Evolutionary conservation across 108 stramenopile genomes (phyloP).

Genomic region (Asterionellopsis glacialis): DNA sequence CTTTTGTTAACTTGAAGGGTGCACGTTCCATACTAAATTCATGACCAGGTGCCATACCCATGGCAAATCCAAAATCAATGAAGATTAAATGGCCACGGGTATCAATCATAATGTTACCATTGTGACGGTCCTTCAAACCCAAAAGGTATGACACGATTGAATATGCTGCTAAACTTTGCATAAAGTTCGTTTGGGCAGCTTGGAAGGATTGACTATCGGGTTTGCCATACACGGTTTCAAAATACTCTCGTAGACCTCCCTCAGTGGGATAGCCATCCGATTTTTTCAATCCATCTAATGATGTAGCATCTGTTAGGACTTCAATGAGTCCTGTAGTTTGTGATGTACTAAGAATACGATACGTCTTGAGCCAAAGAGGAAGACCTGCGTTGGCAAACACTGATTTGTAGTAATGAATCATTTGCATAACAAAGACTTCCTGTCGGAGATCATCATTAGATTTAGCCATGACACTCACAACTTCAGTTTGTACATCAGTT

Average conservation of each 20-base stretch:
- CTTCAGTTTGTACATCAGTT: slow-evolving; percentile 36
- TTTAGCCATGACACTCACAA: slow-evolving; percentile 87
- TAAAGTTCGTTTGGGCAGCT: slow-evolving; percentile 88
- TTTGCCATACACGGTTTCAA: slow-evolving; percentile 85
- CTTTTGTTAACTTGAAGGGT: slow-evolving; percentile 95
- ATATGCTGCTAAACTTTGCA: slow-evolving; percentile 86
- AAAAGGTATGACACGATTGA: slow-evolving; percentile 91
- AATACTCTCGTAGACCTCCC: slow-evolving; percentile 83
- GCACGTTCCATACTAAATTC: slow-evolving; percentile 95
- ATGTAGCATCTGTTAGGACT: slow-evolving; percentile 88
- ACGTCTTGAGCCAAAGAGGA: slow-evolving; percentile 93
- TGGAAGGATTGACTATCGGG: slow-evolving; percentile 73
- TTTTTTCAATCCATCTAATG: slow-evolving; percentile 95
- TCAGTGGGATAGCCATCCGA: slow-evolving; percentile 77
- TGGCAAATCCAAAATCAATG: slow-evolving; percentile 99
- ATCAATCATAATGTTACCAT: slow-evolving; percentile 99
- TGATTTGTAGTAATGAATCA: slow-evolving; percentile 96
- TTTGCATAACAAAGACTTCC: slow-evolving; percentile 95
- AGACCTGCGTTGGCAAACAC: slow-evolving; percentile 84
- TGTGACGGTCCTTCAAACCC: slow-evolving; percentile 98
- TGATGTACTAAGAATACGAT: slow-evolving; percentile 92
- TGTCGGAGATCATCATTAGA: slow-evolving; percentile 98
- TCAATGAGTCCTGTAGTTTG: slow-evolving; percentile 92
- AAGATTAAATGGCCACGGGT: slow-evolving; percentile 91
- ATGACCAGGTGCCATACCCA: slow-evolving; percentile 96